These are phyloP conservation scores for Aspergillus kassunensis DNA, from an alignment of 495 filamentous ascomycete genomes.

Conservation along the genomic window DNA sequence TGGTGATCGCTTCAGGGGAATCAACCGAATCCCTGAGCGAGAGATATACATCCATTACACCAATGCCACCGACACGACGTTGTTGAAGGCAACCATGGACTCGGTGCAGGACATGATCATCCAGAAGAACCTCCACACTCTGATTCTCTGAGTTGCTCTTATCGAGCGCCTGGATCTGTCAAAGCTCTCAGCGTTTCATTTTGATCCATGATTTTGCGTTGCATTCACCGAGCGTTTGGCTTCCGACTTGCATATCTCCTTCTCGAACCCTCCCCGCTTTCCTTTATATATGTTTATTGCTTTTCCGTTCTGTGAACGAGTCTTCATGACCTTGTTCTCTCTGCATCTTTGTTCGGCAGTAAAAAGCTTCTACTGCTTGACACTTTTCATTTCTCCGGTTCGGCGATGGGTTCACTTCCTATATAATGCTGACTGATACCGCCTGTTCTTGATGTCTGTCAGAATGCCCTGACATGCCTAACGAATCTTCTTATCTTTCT, in stretches of 20 bases:
- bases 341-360: neutral
- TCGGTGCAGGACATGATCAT: slow-evolving; percentile 99
- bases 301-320: neutral
- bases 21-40: slow-evolving; percentile 79
- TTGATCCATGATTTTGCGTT: slow-evolving; percentile 20
- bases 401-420: slow-evolving; percentile 15
- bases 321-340: neutral
- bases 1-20: slow-evolving; percentile 79
- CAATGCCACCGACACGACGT: slow-evolving; percentile 90
- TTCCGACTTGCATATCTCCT: slow-evolving; percentile 16
- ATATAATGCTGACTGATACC: slow-evolving; percentile 40
- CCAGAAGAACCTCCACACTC: slow-evolving; percentile 89
- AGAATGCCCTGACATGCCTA: slow-evolving; percentile 18
- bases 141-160: slow-evolving; percentile 71
- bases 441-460: slow-evolving; percentile 23
- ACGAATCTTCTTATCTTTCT: slow-evolving; percentile 17
- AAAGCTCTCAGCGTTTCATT: slow-evolving; percentile 16
- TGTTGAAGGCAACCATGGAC: slow-evolving; percentile 95
- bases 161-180: slow-evolving; percentile 20
- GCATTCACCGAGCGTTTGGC: slow-evolving; percentile 19
- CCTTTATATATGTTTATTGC: slow-evolving; percentile 10
- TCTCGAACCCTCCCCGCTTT: slow-evolving; percentile 6
- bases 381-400: slow-evolving; percentile 11
- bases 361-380: slow-evolving; percentile 14
- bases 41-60: slow-evolving; percentile 94